Conservation (phyloP, 805 yeast species). For the Nakazawaea wyomingensis region DNA sequence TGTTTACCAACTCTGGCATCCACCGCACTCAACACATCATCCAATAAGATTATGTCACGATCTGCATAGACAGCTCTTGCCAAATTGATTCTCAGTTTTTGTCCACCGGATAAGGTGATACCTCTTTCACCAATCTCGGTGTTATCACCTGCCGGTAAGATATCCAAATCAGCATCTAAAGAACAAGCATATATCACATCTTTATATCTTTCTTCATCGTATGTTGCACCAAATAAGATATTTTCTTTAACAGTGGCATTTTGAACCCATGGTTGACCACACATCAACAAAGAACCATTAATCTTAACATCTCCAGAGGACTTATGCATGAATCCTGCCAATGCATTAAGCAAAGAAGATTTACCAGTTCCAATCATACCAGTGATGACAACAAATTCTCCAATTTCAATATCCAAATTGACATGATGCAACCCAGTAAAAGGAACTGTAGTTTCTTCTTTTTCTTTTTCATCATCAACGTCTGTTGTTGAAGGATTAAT, state of each 20-base stretch:
- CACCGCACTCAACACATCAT: slow-evolving; percentile 67
- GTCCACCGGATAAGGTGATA: slow-evolving; percentile 57
- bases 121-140: slow-evolving; percentile 60
- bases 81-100: slow-evolving; percentile 56
- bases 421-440: slow-evolving; percentile 45
- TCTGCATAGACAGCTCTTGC: slow-evolving; percentile 68
- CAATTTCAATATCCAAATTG: slow-evolving; percentile 47
- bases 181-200: slow-evolving; percentile 45
- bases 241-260: slow-evolving; percentile 46
- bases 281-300: slow-evolving; percentile 43
- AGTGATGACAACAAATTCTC: slow-evolving; percentile 71
- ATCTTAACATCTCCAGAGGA: slow-evolving; percentile 41
- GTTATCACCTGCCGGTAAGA: slow-evolving; percentile 47
- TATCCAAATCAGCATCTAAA: slow-evolving; percentile 39
- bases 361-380: slow-evolving; percentile 81
- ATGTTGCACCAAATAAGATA: slow-evolving; percentile 44
- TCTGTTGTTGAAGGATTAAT: not conserved
- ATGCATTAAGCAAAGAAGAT: slow-evolving; percentile 56
- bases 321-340: slow-evolving; percentile 58
- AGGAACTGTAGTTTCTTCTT: slow-evolving; percentile 14
- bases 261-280: slow-evolving; percentile 53
- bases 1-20: slow-evolving; percentile 65
- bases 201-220: slow-evolving; percentile 35
- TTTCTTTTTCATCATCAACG: slow-evolving; percentile 16
- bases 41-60: slow-evolving; percentile 53